Conservation (phyloP, 2,329 filamentous ascomycete species). For the Microdochium nivale region DNA sequence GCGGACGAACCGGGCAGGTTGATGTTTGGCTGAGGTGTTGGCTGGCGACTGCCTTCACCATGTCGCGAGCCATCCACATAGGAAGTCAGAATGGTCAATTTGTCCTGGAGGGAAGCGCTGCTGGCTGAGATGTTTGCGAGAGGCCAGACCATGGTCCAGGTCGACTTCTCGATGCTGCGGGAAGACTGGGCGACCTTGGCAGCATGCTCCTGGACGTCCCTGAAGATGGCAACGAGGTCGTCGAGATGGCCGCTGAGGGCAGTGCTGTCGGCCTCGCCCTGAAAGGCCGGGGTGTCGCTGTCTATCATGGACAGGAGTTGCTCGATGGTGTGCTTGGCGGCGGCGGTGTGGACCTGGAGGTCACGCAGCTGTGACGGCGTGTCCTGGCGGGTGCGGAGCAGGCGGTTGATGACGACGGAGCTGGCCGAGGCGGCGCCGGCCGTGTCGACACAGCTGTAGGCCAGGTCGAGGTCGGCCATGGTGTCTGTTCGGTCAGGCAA, state of each 20-base stretch:
- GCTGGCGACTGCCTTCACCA: background rate
- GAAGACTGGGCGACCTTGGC: background rate
- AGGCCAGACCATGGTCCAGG: constrained; percentile 2
- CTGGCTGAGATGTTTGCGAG: constrained; percentile 1
- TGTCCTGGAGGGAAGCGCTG: constrained; percentile 2
- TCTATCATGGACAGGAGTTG: constrained; percentile 4
- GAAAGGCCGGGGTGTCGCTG: constrained; percentile 4
- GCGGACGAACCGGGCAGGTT: background rate
- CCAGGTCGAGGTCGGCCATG: constrained; percentile 1
- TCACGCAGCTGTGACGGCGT: constrained; percentile 2
- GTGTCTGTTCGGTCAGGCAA: background rate
- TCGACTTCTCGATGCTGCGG: background rate
- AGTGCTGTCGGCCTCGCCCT: constrained; percentile 1
- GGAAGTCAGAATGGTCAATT: constrained; percentile 1
- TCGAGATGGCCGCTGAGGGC: constrained; percentile 1
- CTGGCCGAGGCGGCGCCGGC: background rate
- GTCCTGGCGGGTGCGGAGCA: constrained; percentile 4
- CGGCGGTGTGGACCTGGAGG: constrained; percentile 1
- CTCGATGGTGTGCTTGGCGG: constrained; percentile 3
- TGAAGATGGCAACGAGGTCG: constrained; percentile 2
- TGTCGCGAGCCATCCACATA: background rate
- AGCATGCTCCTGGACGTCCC: constrained; percentile 2
- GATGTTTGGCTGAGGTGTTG: background rate
- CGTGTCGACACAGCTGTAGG: background rate
- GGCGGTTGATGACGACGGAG: constrained; percentile 4